Evolutionary conservation across 371 early-diverging fungal genomes (phyloP).

Genomic region (Capniomyces stellatus): DNA sequence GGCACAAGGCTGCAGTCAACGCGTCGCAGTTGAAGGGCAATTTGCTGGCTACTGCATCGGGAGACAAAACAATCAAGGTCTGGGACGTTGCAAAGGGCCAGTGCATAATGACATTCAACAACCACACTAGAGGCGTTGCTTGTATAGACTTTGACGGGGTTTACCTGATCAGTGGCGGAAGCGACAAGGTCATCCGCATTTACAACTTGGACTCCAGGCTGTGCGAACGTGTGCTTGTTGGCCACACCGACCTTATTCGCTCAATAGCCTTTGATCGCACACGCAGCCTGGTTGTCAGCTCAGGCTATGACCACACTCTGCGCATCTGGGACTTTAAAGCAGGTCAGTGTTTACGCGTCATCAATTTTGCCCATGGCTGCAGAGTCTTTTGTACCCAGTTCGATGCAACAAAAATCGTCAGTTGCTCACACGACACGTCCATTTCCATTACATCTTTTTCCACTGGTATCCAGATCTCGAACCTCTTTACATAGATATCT

Average conservation of each 20-base stretch:
- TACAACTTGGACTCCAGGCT: constrained; percentile 55
- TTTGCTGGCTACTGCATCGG: constrained; percentile 64
- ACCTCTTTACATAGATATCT: too few relatives aligned
- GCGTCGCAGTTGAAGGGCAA: constrained; percentile 50
- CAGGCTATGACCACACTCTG: constrained; percentile 86
- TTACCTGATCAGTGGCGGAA: constrained; percentile 62
- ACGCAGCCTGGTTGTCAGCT: constrained; percentile 64
- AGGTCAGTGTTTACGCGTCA: too few relatives aligned
- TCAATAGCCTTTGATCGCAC: constrained; percentile 76
- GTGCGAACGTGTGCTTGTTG: constrained; percentile 42
- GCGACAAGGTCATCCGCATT: constrained; percentile 61
- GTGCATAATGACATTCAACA: constrained; percentile 48
- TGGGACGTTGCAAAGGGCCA: constrained; percentile 55
- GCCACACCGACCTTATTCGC: constrained; percentile 65
- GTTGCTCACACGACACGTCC: too few relatives aligned
- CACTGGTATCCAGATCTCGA: too few relatives aligned
- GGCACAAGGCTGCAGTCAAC: constrained; percentile 78
- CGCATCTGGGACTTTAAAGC: too few relatives aligned
- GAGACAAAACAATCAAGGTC: constrained; percentile 89
- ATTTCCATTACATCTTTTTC: too few relatives aligned
- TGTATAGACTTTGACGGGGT: constrained; percentile 64
- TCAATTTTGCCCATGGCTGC: too few relatives aligned
- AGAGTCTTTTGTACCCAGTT: too few relatives aligned
- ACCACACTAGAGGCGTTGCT: constrained; percentile 74
- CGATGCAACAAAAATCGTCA: too few relatives aligned